Conservation (phyloP, 1,139 yeast species). For the Saccharomyces hybrid region DNA sequence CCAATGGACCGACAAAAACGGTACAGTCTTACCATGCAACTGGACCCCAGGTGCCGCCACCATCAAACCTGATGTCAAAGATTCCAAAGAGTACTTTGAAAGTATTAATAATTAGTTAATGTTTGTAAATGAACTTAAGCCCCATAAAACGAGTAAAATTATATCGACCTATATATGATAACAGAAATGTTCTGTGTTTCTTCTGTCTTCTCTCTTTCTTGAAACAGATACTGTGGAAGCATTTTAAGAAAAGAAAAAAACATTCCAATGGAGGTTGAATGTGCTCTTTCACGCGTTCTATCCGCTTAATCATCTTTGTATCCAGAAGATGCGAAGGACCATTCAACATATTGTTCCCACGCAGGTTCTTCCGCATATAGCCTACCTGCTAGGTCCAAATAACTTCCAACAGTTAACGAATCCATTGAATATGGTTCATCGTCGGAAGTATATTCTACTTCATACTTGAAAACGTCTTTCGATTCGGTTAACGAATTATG, state of each 20-base stretch:
- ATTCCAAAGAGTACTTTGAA: too few relatives aligned
- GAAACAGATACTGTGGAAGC: background rate
- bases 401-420: conserved; percentile 51
- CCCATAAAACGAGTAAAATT: background rate
- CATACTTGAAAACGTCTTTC: conserved; percentile 44
- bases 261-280: background rate
- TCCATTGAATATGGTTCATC: conserved; percentile 49
- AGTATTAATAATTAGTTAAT: too few relatives aligned
- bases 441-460: conserved; percentile 64
- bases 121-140: too few relatives aligned
- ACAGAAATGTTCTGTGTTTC: background rate
- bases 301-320: conserved; percentile 40
- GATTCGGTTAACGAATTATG: conserved; percentile 14
- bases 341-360: conserved; percentile 38
- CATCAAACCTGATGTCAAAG: too few relatives aligned
- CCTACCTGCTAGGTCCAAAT: conserved; percentile 49
- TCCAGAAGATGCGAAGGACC: conserved; percentile 58
- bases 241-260: background rate
- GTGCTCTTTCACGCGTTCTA: background rate
- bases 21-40: too few relatives aligned
- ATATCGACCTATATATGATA: background rate
- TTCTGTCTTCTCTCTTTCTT: too few relatives aligned
- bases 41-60: too few relatives aligned
- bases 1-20: too few relatives aligned
- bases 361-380: conserved; percentile 36